Conservation (phyloP, 2,329 filamentous ascomycete species). For the Didymella pinodella region DNA sequence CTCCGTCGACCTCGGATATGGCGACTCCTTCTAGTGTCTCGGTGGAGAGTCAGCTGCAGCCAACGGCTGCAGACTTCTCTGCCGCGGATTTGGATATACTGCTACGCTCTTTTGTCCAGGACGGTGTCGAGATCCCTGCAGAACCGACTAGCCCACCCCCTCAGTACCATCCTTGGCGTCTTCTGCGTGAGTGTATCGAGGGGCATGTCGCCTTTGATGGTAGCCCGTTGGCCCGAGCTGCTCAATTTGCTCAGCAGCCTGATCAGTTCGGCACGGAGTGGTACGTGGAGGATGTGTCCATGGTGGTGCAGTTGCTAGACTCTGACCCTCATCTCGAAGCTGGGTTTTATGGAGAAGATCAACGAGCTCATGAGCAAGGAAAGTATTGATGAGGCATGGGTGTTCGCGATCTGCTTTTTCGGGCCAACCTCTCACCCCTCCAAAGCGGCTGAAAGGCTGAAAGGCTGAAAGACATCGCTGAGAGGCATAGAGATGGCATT, state of each 20-base stretch:
- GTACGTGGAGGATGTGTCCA: slow-evolving; percentile 11
- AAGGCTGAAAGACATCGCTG: neutral
- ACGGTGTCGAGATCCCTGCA: neutral
- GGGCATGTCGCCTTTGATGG: slow-evolving; percentile 13
- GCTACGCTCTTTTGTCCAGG: neutral
- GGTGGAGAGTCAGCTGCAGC: neutral
- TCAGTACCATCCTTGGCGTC: slow-evolving; percentile 2
- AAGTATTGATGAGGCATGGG: neutral
- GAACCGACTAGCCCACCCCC: neutral
- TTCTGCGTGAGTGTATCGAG: slow-evolving; percentile 22
- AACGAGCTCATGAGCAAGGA: neutral
- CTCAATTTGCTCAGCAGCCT: slow-evolving; percentile 13
- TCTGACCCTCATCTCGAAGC: neutral
- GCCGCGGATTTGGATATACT: slow-evolving; percentile 8
- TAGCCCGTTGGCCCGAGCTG: slow-evolving; percentile 22
- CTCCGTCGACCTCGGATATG: neutral
- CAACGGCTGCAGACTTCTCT: neutral
- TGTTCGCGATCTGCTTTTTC: neutral
- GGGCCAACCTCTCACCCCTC: neutral
- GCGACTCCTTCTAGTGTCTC: neutral
- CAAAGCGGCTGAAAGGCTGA: neutral
- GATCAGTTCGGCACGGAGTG: slow-evolving; percentile 7
- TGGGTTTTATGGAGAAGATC: neutral
- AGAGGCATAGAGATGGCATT: neutral
- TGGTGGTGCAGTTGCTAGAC: slow-evolving; percentile 13